Evolutionary conservation across 2,329 filamentous ascomycete species (phyloP).

Genomic region (Penicillium sp.): DNA sequence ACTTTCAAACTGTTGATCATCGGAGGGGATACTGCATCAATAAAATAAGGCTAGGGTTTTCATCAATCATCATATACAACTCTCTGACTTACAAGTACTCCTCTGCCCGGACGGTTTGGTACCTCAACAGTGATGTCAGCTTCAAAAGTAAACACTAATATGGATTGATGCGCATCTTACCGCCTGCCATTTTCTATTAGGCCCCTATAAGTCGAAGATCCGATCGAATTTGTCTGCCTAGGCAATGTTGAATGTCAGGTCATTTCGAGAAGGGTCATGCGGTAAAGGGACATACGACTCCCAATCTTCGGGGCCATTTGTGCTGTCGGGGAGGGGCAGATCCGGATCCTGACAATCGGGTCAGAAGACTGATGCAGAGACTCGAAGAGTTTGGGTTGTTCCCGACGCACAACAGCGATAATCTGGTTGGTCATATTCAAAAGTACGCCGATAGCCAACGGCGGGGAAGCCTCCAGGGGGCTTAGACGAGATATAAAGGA

Average conservation of each 20-base stretch:
- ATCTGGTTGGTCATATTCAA: neutral
- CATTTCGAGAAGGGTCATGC: no score
- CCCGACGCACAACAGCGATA: neutral
- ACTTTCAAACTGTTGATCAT: neutral
- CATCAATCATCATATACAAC: neutral
- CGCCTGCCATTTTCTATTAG: neutral
- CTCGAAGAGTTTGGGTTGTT: neutral
- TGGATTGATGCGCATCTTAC: neutral
- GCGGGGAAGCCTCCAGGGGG: no score
- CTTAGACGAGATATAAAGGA: no score
- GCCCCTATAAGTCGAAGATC: slow-evolving; percentile 5
- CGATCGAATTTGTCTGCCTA: slow-evolving; percentile 5
- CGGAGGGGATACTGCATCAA: neutral
- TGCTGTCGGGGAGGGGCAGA: neutral
- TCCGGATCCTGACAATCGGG: neutral
- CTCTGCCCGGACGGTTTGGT: neutral
- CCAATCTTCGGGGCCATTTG: neutral
- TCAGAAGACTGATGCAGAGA: neutral
- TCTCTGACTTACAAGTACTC: neutral
- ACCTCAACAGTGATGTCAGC: neutral
- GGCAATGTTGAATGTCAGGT: neutral
- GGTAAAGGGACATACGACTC: neutral
- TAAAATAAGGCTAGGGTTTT: neutral
- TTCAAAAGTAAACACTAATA: neutral
- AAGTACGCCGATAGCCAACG: no score